Evolutionary conservation across 805 yeast species (phyloP).

Genomic region (Suhomyces sp.): DNA sequence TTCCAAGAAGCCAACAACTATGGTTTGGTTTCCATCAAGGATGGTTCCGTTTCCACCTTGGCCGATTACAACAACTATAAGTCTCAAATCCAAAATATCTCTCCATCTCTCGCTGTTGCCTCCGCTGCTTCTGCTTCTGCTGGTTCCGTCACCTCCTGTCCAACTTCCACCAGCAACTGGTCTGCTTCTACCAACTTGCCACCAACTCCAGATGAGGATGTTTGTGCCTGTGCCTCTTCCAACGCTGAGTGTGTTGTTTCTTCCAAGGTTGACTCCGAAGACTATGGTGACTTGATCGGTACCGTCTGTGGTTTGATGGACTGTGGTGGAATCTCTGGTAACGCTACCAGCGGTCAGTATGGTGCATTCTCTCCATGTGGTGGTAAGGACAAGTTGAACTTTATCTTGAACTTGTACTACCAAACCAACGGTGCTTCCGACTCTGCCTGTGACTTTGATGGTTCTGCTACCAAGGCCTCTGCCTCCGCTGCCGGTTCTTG

Average conservation of each 20-base stretch:
- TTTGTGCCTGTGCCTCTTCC: conserved; percentile 37
- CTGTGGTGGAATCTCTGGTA: conserved; percentile 38
- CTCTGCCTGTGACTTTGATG: conserved; percentile 39
- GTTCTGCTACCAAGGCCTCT: conserved; percentile 42
- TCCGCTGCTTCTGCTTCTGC: conserved; percentile 23
- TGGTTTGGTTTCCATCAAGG: conserved; percentile 63
- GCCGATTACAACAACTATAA: conserved; percentile 64
- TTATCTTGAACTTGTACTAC: conserved; percentile 41
- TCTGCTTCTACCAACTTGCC: conserved; percentile 40
- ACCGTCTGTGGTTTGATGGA: conserved; percentile 32
- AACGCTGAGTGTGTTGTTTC: conserved; percentile 38
- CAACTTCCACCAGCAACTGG: conserved; percentile 35
- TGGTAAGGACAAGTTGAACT: conserved; percentile 36
- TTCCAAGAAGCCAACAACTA: conserved; percentile 73
- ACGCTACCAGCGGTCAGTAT: conserved; percentile 40
- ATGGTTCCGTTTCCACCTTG: conserved; percentile 55
- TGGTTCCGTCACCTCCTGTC: conserved; percentile 34
- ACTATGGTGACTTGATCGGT: conserved; percentile 35
- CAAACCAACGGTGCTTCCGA: conserved; percentile 21
- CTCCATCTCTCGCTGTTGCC: conserved; percentile 48
- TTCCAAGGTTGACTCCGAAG: conserved; percentile 24
- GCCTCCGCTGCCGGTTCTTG: conserved; percentile 55
- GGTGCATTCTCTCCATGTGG: conserved; percentile 44
- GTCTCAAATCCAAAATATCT: conserved; percentile 51
- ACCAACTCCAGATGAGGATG: conserved; percentile 40